Evolutionary conservation across 1,284 basidiomycete species (phyloP).

Genomic region (Apiotrichum porosum): DNA sequence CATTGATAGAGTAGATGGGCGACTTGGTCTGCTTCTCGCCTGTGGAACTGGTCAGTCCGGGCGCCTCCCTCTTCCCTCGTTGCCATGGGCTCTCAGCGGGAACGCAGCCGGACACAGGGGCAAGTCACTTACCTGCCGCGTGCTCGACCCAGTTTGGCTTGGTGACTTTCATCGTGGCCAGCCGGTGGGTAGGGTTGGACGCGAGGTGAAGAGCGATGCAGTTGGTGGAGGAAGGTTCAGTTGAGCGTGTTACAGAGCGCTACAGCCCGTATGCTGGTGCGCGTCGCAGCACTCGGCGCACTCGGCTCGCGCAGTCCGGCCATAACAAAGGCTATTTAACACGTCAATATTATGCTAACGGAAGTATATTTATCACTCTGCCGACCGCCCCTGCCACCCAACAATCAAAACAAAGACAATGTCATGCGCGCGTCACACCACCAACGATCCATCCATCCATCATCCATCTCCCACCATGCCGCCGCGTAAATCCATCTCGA

Average conservation of each 20-base stretch:
- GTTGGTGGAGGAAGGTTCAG: not conserved
- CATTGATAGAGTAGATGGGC: constrained; percentile 87
- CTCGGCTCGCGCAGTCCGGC: too few relatives aligned
- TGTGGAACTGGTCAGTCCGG: constrained; percentile 9
- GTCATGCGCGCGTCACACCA: too few relatives aligned
- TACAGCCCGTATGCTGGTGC: too few relatives aligned
- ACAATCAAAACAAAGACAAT: too few relatives aligned
- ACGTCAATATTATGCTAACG: too few relatives aligned
- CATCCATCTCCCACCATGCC: constrained; percentile 3
- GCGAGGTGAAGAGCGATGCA: not conserved
- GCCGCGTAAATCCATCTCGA: constrained; percentile 20
- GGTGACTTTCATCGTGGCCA: constrained; percentile 39
- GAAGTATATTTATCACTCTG: not conserved
- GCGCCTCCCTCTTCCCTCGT: constrained; percentile 3
- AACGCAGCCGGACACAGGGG: not conserved
- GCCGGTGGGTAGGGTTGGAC: not conserved
- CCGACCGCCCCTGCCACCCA: not conserved
- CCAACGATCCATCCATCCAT: too few relatives aligned
- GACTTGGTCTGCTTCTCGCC: constrained; percentile 61
- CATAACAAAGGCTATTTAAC: too few relatives aligned
- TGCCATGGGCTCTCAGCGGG: not conserved
- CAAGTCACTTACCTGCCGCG: constrained; percentile 18
- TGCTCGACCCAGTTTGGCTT: constrained; percentile 50
- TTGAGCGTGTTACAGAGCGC: too few relatives aligned
- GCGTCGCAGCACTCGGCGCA: too few relatives aligned